These are phyloP conservation scores for Quercus phellos DNA, from an alignment of 331 rosid genomes.

Conservation along the genomic window DNA sequence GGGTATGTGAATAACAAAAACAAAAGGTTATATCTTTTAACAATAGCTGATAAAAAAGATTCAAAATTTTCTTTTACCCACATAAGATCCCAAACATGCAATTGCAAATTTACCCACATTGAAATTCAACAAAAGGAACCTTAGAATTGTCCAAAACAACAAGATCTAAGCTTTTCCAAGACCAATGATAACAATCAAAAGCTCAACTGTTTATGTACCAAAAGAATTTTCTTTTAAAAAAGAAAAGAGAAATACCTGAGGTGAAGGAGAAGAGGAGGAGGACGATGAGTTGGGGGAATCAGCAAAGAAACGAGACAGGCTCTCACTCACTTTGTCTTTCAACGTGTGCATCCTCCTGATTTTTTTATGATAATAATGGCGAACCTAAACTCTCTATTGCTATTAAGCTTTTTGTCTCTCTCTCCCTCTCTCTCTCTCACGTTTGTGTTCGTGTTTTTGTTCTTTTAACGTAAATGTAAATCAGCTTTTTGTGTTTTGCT, in stretches of 20 bases:
- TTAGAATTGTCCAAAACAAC: background rate
- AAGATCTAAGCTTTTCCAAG: conserved; percentile 3
- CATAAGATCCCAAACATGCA: background rate
- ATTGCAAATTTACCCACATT: background rate
- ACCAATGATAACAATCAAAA: conserved; percentile 20
- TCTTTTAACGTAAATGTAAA: background rate
- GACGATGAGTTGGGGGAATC: conserved; percentile 39
- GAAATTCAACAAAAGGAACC: background rate
- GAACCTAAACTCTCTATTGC: background rate
- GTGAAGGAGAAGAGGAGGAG: conserved; percentile 22
- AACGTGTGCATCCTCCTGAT: conserved; percentile 46
- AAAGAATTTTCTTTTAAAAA: background rate
- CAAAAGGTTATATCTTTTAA: background rate
- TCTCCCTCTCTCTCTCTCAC: background rate
- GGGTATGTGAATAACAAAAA: background rate
- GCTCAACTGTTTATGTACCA: conserved; percentile 7
- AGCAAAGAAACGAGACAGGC: conserved; percentile 53
- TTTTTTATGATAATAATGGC: background rate
- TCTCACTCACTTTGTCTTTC: conserved; percentile 62
- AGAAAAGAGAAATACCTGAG: conserved; percentile 34
- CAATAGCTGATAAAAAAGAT: background rate
- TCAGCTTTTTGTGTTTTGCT: background rate
- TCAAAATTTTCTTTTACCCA: background rate
- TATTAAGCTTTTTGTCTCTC: background rate
- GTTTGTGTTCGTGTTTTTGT: background rate